Conservation (phyloP, 805 yeast genomes). For the Osmozyma mogii region DNA sequence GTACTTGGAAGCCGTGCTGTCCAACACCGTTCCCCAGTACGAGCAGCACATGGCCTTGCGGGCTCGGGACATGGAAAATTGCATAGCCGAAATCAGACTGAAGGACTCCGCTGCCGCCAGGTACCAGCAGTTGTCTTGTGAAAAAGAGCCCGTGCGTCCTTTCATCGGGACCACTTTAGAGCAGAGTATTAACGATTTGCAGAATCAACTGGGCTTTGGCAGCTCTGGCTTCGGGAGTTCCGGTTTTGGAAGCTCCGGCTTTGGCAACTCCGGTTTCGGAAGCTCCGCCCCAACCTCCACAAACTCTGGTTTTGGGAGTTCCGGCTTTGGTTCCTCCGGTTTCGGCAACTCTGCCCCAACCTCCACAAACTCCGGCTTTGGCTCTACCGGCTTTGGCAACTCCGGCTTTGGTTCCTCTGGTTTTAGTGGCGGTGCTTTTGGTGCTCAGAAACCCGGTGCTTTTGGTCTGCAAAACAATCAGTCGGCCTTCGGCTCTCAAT, state of each 20-base stretch:
- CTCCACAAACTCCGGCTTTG: constrained; percentile 4
- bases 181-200: constrained; percentile 18
- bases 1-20: constrained; percentile 33
- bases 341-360: not conserved
- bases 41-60: constrained; percentile 30
- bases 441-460: constrained; percentile 2
- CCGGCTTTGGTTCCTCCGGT: not conserved
- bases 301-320: not conserved
- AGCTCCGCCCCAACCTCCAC: not conserved
- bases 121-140: constrained; percentile 42
- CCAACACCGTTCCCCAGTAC: constrained; percentile 29
- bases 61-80: constrained; percentile 11
- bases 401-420: constrained; percentile 9
- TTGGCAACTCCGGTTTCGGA: not conserved
- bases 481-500: constrained; percentile 10
- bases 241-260: not conserved
- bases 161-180: constrained; percentile 23
- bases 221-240: not conserved
- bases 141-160: no score
- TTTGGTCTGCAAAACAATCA: no score
- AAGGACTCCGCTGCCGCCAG: constrained; percentile 48
- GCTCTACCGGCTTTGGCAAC: constrained; percentile 4
- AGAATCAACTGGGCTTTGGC: constrained; percentile 9
- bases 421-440: constrained; percentile 8
- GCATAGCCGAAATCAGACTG: constrained; percentile 21